Evolutionary conservation across 495 filamentous ascomycete species (phyloP).

Genomic region (Penicillium ucsense): DNA sequence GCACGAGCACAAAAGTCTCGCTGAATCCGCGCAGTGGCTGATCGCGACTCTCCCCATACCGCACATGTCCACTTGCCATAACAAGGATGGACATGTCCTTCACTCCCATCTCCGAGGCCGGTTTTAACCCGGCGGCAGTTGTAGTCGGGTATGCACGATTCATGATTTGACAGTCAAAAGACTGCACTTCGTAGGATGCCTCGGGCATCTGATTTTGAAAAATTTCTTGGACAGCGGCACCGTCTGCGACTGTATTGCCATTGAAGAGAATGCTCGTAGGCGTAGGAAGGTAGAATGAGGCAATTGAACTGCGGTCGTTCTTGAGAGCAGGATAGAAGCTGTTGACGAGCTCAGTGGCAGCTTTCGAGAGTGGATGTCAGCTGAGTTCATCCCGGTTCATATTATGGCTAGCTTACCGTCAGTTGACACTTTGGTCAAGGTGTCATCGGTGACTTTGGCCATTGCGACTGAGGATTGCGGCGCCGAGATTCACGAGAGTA

Average conservation of each 20-base stretch:
- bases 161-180: slow-evolving; percentile 63
- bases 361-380: slow-evolving; percentile 12
- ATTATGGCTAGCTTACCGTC: slow-evolving; percentile 26
- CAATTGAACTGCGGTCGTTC: slow-evolving; percentile 40
- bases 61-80: slow-evolving; percentile 56
- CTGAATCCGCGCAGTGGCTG: slow-evolving; percentile 55
- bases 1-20: slow-evolving; percentile 68
- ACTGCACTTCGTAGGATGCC: slow-evolving; percentile 53
- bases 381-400: not conserved
- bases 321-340: slow-evolving; percentile 47
- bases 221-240: slow-evolving; percentile 46
- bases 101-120: slow-evolving; percentile 21
- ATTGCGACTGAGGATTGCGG: slow-evolving; percentile 13
- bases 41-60: slow-evolving; percentile 46
- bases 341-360: slow-evolving; percentile 42
- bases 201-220: slow-evolving; percentile 54
- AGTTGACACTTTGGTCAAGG: slow-evolving; percentile 38
- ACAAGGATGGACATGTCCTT: slow-evolving; percentile 62
- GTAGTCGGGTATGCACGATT: slow-evolving; percentile 50
- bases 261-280: slow-evolving; percentile 54
- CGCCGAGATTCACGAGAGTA: not conserved
- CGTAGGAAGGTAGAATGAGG: slow-evolving; percentile 47
- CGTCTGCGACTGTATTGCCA: slow-evolving; percentile 48
- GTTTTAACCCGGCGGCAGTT: slow-evolving; percentile 28
- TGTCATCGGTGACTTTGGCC: slow-evolving; percentile 33